Evolutionary conservation across 495 filamentous ascomycete species (phyloP).

Genomic region (Penicillium chermesinum): DNA sequence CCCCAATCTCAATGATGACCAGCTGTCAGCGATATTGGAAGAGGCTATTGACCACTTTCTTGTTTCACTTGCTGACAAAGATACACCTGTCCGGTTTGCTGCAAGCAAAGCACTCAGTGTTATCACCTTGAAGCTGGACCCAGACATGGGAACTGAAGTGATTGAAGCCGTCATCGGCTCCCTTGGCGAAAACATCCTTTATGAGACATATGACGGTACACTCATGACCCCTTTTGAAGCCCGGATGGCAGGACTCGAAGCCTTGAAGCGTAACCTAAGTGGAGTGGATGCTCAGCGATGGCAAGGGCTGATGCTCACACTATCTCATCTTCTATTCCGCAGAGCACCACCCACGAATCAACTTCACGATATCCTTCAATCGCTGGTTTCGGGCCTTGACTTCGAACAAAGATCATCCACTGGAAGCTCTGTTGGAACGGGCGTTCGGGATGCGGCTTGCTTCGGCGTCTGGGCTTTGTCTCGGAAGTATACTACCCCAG

Average conservation of each 20-base stretch:
- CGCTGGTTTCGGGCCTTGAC: slow-evolving; percentile 65
- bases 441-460: slow-evolving; percentile 93
- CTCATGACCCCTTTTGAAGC: slow-evolving; percentile 35
- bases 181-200: slow-evolving; percentile 73
- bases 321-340: slow-evolving; percentile 79
- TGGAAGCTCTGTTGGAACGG: slow-evolving; percentile 78
- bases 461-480: slow-evolving; percentile 94
- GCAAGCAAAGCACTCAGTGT: slow-evolving; percentile 90
- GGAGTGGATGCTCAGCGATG: slow-evolving; percentile 75
- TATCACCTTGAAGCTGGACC: slow-evolving; percentile 69
- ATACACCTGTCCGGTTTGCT: slow-evolving; percentile 82
- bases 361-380: slow-evolving; percentile 63
- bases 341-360: slow-evolving; percentile 62
- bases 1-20: slow-evolving; percentile 29
- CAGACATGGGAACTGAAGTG: slow-evolving; percentile 76
- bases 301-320: slow-evolving; percentile 85
- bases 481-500: slow-evolving; percentile 75
- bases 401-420: slow-evolving; percentile 83
- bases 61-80: slow-evolving; percentile 64
- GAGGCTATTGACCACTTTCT: slow-evolving; percentile 70
- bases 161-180: slow-evolving; percentile 76
- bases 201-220: slow-evolving; percentile 41
- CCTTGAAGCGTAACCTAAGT: slow-evolving; percentile 55
- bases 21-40: slow-evolving; percentile 45
- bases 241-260: slow-evolving; percentile 22